Base-by-base conservation (phyloP, 148 eudicot genomes). In the Limonium bicolor region DNA sequence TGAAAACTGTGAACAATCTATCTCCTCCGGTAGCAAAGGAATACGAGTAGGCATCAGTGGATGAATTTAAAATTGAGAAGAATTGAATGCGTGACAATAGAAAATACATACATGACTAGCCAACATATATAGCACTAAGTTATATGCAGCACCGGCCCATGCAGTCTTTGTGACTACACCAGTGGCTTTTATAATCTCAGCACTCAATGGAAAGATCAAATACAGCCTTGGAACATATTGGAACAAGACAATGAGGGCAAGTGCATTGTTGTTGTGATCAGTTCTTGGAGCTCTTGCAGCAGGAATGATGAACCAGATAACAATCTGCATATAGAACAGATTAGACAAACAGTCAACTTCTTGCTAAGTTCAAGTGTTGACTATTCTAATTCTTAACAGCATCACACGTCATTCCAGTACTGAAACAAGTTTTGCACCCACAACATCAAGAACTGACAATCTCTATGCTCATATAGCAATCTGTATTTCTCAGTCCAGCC, bases 81-180 rank as follows among this genome's bases (percentile, higher is more conserved):
- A n/a, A n/a, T n/a, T n/a, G n/a, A n/a, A n/a, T n/a, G n/a, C n/a
- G n/a, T n/a, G n/a, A n/a, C n/a, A n/a, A n/a, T n/a, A n/a, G n/a
- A 56, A 60, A 12, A 29, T 48, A 64, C 94, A 33, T 85, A 92
- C 99, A 71, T 92, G 99, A 54, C 99, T 92, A 51, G 99, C 95
- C 52, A 90, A 54, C 76, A 90, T 85, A 51, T 85, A 90, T 53
- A 90, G 43, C 17, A 85, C 56, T 40, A 92, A 70, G 69, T 90
- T 90, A 66, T 85, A 92, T 47, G 85, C 95, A 19, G 95, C 95
- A 49, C 99, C 99, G 3, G 99, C 99, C 99, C 99, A 85, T 21
- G 95, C 95, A 48, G 95, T 92, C 66, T 85, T 92, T 40, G 99
- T 85, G 67, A 92, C 95, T 47, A 92, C 72, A 61, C 99, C 95